phyloP scores from a whole-genome alignment of 352 stramenopile genomes.

The Globisporangium yorkense region DNA sequence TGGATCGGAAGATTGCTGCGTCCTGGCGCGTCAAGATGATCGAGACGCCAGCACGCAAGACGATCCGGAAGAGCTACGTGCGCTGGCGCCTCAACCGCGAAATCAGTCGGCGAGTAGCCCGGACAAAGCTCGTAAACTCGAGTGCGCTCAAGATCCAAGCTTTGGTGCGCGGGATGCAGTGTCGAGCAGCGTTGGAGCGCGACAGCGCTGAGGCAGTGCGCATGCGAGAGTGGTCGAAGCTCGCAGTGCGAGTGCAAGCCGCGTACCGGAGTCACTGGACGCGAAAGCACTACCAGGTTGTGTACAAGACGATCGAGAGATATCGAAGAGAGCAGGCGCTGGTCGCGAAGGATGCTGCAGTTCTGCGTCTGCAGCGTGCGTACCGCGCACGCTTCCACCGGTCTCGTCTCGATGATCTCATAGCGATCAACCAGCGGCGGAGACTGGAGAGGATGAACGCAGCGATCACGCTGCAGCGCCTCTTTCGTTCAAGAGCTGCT shows the following conservation, averaged over 20 bases:
- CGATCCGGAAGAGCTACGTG: slow-evolving; percentile 47
- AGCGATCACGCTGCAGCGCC: slow-evolving; percentile 45
- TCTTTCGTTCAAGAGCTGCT: slow-evolving; percentile 52
- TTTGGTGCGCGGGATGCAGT: slow-evolving; percentile 42
- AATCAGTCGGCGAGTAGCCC: slow-evolving; percentile 25
- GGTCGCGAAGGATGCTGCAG: slow-evolving; percentile 30
- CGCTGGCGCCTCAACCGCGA: slow-evolving; percentile 38
- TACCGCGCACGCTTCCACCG: slow-evolving; percentile 62
- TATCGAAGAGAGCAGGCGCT: slow-evolving; percentile 48
- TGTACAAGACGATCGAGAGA: slow-evolving; percentile 57
- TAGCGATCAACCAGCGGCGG: slow-evolving; percentile 52
- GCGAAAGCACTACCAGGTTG: slow-evolving; percentile 35
- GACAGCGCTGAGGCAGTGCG: slow-evolving; percentile 27
- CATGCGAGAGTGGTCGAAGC: slow-evolving; percentile 27
- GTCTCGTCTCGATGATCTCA: slow-evolving; percentile 68
- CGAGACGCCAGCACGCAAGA: slow-evolving; percentile 35
- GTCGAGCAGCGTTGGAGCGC: slow-evolving; percentile 25
- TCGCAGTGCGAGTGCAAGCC: slow-evolving; percentile 49
- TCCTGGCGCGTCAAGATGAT: slow-evolving; percentile 54
- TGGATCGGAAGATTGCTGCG: slow-evolving; percentile 38
- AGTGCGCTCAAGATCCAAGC: slow-evolving; percentile 55
- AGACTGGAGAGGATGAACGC: slow-evolving; percentile 46
- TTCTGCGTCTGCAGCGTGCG: slow-evolving; percentile 36
- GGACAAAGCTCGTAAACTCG: slow-evolving; percentile 21
- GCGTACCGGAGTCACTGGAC: slow-evolving; percentile 60